Evolutionary conservation across 1,284 basidiomycete genomes (phyloP).

Genomic region (Vanrija sp.): DNA sequence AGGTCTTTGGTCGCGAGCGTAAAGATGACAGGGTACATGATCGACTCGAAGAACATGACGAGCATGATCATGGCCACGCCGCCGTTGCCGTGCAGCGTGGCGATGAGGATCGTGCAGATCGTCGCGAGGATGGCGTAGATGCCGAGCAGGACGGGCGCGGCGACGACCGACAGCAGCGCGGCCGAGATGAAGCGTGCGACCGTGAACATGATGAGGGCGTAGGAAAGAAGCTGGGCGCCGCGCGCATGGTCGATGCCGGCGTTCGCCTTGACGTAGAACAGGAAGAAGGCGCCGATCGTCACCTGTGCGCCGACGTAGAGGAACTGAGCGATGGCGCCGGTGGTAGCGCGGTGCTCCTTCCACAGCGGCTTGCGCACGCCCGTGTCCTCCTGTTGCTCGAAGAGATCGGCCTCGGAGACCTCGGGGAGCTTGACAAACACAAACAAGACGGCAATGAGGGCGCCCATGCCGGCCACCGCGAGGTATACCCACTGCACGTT

Average conservation of each 20-base stretch:
- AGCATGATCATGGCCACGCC: constrained; percentile 63
- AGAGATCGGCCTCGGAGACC: constrained; percentile 54
- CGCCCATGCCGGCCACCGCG: constrained; percentile 58
- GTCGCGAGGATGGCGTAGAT: constrained; percentile 57
- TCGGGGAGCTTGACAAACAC: constrained; percentile 70
- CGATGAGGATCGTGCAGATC: constrained; percentile 57
- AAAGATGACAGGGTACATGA: constrained; percentile 53
- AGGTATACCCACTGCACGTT: constrained; percentile 81
- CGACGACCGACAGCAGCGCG: constrained; percentile 58
- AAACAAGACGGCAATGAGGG: constrained; percentile 64
- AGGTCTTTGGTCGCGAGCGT: constrained; percentile 67
- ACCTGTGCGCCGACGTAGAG: constrained; percentile 68
- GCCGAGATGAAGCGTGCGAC: constrained; percentile 63
- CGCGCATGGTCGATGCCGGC: constrained; percentile 56
- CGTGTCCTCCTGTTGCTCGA: not conserved
- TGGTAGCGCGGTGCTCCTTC: constrained; percentile 65
- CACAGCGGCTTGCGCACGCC: constrained; percentile 53
- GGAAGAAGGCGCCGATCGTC: constrained; percentile 65
- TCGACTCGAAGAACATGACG: constrained; percentile 73
- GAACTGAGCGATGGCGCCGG: constrained; percentile 51
- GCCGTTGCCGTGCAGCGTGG: constrained; percentile 55
- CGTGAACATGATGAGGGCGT: constrained; percentile 69
- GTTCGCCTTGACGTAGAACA: constrained; percentile 61
- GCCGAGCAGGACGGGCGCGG: constrained; percentile 62
- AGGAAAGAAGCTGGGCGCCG: constrained; percentile 64